phyloP scores from a whole-genome alignment of 768 basidiomycete species.

The Fistulinella prunicolor region DNA sequence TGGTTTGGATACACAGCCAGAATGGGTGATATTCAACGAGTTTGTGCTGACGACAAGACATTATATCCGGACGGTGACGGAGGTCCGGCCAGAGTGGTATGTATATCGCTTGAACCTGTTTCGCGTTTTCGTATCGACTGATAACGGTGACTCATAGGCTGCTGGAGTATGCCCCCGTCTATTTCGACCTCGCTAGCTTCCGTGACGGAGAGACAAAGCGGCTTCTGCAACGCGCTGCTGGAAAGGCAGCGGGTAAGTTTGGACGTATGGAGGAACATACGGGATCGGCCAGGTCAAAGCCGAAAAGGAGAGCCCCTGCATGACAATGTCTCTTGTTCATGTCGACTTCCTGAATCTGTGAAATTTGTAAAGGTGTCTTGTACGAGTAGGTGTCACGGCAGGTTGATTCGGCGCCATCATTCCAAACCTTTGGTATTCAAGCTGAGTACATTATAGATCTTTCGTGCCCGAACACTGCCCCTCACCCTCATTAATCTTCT shows the following conservation, averaged over 20 bases:
- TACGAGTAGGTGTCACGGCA: too few species aligned
- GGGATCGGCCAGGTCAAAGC: slow-evolving; percentile 16
- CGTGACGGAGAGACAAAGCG: slow-evolving; percentile 70
- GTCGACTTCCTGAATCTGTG: too few species aligned
- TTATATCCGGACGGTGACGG: slow-evolving; percentile 93
- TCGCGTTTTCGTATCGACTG: too few species aligned
- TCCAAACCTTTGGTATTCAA: too few species aligned
- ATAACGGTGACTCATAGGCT: slow-evolving; percentile 32
- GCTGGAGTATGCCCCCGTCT: slow-evolving; percentile 56
- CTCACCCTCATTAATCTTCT: too few species aligned
- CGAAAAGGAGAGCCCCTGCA: slow-evolving; percentile 5
- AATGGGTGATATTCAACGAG: slow-evolving; percentile 93
- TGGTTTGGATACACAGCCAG: slow-evolving; percentile 81
- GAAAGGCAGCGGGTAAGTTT: slow-evolving; percentile 51
- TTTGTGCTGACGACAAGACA: slow-evolving; percentile 88
- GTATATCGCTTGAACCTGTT: slow-evolving; percentile 20
- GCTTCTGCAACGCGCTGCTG: slow-evolving; percentile 50
- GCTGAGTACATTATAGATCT: too few species aligned
- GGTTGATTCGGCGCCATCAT: too few species aligned
- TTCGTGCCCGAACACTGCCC: too few species aligned
- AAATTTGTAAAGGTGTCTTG: too few species aligned
- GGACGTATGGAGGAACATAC: slow-evolving; percentile 9
- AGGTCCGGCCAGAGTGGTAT: slow-evolving; percentile 84
- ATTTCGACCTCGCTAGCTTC: slow-evolving; percentile 69
- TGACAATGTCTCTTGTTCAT: too few species aligned